Evolutionary conservation across 2,329 filamentous ascomycete species (phyloP).

Genomic region (Dothistroma septosporum): DNA sequence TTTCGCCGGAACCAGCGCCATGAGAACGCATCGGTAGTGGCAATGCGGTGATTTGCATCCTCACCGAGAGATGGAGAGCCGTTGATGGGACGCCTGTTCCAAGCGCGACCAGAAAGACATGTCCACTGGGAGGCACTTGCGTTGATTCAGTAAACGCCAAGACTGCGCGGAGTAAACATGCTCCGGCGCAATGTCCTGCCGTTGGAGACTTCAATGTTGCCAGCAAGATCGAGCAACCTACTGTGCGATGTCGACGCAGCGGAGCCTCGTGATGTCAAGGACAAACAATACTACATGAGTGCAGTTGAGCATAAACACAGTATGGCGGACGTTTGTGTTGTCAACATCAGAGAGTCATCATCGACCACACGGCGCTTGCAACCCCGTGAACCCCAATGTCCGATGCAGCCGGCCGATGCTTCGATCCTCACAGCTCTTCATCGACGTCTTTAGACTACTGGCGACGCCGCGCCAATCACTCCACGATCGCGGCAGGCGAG

Average conservation of each 20-base stretch:
- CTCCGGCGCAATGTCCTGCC: background rate
- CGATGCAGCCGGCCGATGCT: background rate
- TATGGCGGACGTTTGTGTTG: background rate
- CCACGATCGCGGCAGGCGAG: background rate
- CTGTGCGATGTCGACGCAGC: background rate
- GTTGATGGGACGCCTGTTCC: background rate
- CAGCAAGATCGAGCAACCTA: background rate
- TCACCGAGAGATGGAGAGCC: background rate
- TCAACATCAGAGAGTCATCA: background rate
- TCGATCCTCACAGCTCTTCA: slow-evolving; percentile 6
- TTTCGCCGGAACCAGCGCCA: background rate
- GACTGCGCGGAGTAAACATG: background rate
- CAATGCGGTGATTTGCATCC: background rate
- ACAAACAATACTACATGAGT: background rate
- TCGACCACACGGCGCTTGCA: background rate
- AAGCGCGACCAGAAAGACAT: background rate
- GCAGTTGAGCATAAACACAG: background rate
- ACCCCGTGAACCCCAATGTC: too few species aligned
- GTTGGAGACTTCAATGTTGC: background rate
- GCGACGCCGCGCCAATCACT: slow-evolving; percentile 1
- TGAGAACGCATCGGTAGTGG: background rate
- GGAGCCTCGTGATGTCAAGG: slow-evolving; percentile 1
- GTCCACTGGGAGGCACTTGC: background rate
- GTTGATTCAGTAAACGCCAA: background rate
- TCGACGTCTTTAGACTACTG: slow-evolving; percentile 5